Evolutionary conservation across 371 early-diverging fungal genomes (phyloP), one percentile per base, ranked within the genome.

Genomic region (Mortierella sp.): DNA sequence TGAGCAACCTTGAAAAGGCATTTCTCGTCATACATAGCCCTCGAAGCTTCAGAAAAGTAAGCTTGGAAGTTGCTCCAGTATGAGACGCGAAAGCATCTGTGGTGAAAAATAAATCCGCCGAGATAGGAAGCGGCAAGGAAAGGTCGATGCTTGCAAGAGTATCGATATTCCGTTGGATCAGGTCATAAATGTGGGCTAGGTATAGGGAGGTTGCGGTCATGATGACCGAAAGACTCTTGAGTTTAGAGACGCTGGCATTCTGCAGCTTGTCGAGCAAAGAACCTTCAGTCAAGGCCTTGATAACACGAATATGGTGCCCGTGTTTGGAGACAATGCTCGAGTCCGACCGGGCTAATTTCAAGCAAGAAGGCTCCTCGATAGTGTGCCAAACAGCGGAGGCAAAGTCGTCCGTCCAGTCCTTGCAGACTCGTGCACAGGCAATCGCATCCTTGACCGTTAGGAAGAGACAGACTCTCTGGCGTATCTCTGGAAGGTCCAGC

Each of bases 291-390:
- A 58, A 13, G n/a, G 45, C 52, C 14, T 46, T 46, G 53, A 57
- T 38, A 12, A 52, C 58, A 9, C 65, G 58, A 21, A 65, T 46
- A 34, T 18, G 47, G 26, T 65, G 65, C 5, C 46, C 53, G 38
- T 58, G 6, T n/a, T 58, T 65, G 1, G 13, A 27, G 12, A 50
- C 19, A 41, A 21, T 13, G 0, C 8, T 27, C 39, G 19, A 1
- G 21, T 39, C 48, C 10, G 48, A 9, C 9, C 12, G 16, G 49
- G 6, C 16, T 14, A 21, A 28, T n/a, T 13, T 41, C 21, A 26
- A 50, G 24, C 27, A 16, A 10, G 18, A 9, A 28, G n/a, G 21
- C 28, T 42, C 53, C 38, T 67, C 64, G 52, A 61, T n/a, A 39
- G 68, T 52, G 39, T 61, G 55, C 61, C 58, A 67, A 21, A 61